Evolutionary conservation across 257 asterid species (phyloP).

Genomic region (Forsythia viridissima): DNA sequence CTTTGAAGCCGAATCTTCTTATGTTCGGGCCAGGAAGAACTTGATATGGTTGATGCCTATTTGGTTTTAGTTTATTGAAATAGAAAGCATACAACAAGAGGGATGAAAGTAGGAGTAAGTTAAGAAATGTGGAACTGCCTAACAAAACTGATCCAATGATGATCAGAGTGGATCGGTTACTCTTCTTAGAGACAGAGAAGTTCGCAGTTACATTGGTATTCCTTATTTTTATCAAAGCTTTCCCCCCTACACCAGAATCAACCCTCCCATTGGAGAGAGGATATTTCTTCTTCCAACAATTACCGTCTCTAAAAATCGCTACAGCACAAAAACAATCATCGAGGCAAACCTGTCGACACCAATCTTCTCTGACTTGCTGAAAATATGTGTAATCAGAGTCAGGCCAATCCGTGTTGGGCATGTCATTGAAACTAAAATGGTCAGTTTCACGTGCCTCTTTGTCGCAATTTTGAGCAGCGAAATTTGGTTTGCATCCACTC

Average conservation of each 20-base stretch:
- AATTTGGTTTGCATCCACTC: conserved; percentile 6
- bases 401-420: conserved; percentile 27
- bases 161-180: too few species aligned
- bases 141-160: too few species aligned
- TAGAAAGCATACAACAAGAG: too few species aligned
- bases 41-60: too few species aligned
- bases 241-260: conserved; percentile 2
- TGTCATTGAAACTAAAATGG: conserved; percentile 4
- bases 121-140: too few species aligned
- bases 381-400: conserved; percentile 10
- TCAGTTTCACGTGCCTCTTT: conserved; percentile 9
- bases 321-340: conserved; percentile 41
- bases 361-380: conserved; percentile 8
- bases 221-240: conserved; percentile 29
- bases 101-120: too few species aligned
- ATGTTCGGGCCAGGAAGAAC: too few species aligned
- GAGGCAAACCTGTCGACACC: conserved; percentile 33
- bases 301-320: conserved; percentile 8
- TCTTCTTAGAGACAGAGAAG: too few species aligned
- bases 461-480: background rate
- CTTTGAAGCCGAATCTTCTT: background rate
- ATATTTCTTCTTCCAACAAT: conserved; percentile 42
- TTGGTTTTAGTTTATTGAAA: too few species aligned
- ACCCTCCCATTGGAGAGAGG: conserved; percentile 39
- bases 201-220: background rate